Evolutionary conservation across 306 rosid species (phyloP).

Genomic region (Coriaria nepalensis): DNA sequence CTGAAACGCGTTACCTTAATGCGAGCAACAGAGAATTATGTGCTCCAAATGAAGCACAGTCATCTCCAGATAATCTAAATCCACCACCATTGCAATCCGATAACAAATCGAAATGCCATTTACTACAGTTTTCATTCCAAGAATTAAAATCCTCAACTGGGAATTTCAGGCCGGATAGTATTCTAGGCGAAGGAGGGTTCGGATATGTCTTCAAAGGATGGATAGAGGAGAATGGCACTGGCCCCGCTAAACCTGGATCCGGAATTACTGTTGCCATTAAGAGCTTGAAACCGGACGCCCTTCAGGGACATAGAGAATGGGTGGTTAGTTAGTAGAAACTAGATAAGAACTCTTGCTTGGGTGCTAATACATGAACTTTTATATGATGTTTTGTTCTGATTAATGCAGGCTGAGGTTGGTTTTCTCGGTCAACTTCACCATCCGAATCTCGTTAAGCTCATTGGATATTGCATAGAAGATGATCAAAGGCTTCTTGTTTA

Average conservation of each 20-base stretch:
- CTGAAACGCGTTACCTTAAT: slow-evolving; percentile 78
- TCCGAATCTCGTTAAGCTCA: slow-evolving; percentile 84
- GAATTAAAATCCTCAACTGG: slow-evolving; percentile 92
- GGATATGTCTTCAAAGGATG: slow-evolving; percentile 95
- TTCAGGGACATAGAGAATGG: slow-evolving; percentile 99
- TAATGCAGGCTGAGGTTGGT: slow-evolving; percentile 87
- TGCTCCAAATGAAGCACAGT: slow-evolving; percentile 57
- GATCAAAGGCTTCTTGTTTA: slow-evolving; percentile 86
- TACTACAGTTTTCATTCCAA: slow-evolving; percentile 70
- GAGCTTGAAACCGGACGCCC: slow-evolving; percentile 92
- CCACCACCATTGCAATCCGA: slow-evolving; percentile 31
- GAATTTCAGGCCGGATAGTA: slow-evolving; percentile 95
- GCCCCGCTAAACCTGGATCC: slow-evolving; percentile 89
- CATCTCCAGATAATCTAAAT: slow-evolving; percentile 54
- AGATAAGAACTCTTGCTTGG: slow-evolving; percentile 31
- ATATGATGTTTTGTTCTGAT: slow-evolving; percentile 3
- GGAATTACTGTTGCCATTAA: slow-evolving; percentile 91
- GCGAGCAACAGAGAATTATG: slow-evolving; percentile 87
- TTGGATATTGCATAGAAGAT: slow-evolving; percentile 87
- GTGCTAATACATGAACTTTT: slow-evolving; percentile 9
- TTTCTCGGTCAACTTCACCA: slow-evolving; percentile 98
- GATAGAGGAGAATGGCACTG: slow-evolving; percentile 95
- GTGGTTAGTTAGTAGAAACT: slow-evolving; percentile 94
- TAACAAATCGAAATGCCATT: slow-evolving; percentile 41
- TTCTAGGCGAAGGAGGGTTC: slow-evolving; percentile 96